Conservation (phyloP, 352 stramenopile genomes). For the Phytopythium oedochilum region DNA sequence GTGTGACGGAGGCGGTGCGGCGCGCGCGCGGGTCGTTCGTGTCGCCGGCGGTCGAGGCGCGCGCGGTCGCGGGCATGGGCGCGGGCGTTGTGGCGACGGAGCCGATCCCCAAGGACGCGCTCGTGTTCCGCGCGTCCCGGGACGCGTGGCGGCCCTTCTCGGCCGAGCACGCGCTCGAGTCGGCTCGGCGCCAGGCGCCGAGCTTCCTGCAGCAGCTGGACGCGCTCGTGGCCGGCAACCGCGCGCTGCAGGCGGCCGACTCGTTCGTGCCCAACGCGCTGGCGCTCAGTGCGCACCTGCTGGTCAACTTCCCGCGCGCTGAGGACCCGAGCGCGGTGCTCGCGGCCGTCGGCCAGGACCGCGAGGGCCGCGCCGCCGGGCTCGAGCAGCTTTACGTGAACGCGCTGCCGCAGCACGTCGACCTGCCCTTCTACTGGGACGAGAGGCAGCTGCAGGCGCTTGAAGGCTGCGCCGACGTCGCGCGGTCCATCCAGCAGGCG, state of each 20-base stretch:
- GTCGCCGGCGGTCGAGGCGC: slow-evolving; percentile 45
- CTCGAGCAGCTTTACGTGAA: slow-evolving; percentile 61
- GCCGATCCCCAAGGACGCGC: slow-evolving; percentile 45
- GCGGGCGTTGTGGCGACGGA: slow-evolving; percentile 54
- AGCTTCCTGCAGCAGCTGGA: slow-evolving; percentile 59
- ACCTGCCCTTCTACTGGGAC: slow-evolving; percentile 72
- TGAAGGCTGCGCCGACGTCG: slow-evolving; percentile 49
- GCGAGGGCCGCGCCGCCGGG: slow-evolving; percentile 5
- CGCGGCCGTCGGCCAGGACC: slow-evolving; percentile 5
- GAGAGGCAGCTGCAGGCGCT: slow-evolving; percentile 54
- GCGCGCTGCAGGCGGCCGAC: slow-evolving; percentile 15
- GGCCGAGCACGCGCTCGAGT: slow-evolving; percentile 53
- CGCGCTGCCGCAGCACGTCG: slow-evolving; percentile 46
- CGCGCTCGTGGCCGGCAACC: slow-evolving; percentile 32
- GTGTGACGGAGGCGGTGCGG: slow-evolving; percentile 48
- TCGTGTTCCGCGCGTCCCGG: slow-evolving; percentile 55
- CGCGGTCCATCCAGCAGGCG: slow-evolving; percentile 60
- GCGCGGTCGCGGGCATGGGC: slow-evolving; percentile 46
- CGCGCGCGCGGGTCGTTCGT: slow-evolving; percentile 49
- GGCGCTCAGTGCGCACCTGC: slow-evolving; percentile 62
- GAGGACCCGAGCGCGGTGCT: slow-evolving; percentile 16
- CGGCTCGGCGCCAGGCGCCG: slow-evolving; percentile 56
- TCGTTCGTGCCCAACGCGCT: slow-evolving; percentile 62
- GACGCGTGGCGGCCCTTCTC: slow-evolving; percentile 75
- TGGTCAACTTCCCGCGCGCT: slow-evolving; percentile 45